Conservation (phyloP, 176 grass and related monocot genomes). For the Cenchrus purpureus region DNA sequence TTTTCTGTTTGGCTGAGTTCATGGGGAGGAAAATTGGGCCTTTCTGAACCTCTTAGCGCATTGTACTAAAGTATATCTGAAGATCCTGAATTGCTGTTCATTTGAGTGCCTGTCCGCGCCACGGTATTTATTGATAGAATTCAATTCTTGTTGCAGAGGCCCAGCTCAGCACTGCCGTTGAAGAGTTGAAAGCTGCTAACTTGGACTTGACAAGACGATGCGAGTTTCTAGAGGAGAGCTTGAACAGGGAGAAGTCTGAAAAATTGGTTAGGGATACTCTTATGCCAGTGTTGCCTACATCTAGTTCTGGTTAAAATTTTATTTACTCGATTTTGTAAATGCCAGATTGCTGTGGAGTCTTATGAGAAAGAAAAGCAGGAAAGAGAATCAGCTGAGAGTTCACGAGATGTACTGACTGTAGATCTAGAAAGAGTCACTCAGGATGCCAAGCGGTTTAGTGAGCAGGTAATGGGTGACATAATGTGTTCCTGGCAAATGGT, state of each 20-base stretch:
- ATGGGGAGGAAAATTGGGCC: neutral
- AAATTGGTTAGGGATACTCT: conserved; percentile 56
- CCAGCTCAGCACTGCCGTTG: conserved; percentile 53
- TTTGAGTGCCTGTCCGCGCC: neutral
- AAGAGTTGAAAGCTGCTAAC: conserved; percentile 51
- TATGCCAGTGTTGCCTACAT: neutral
- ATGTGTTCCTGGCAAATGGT: conserved; percentile 31
- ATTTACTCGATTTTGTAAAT: conserved; percentile 16
- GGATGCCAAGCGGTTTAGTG: conserved; percentile 66
- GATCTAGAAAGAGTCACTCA: conserved; percentile 76
- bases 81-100: neutral
- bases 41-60: neutral
- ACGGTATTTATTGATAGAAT: neutral
- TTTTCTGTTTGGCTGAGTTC: neutral
- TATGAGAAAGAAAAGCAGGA: conserved; percentile 69
- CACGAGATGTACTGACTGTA: conserved; percentile 35
- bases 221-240: conserved; percentile 55
- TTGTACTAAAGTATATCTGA: neutral
- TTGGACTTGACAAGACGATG: conserved; percentile 49
- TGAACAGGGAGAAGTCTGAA: conserved; percentile 63
- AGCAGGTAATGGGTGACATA: conserved; percentile 58
- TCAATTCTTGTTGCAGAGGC: conserved; percentile 49
- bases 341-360: conserved; percentile 54
- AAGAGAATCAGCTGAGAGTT: conserved; percentile 55
- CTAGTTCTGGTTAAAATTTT: neutral